Evolutionary conservation across 2,329 filamentous ascomycete genomes (phyloP).

Genomic region (Mycocentrospora acerina): DNA sequence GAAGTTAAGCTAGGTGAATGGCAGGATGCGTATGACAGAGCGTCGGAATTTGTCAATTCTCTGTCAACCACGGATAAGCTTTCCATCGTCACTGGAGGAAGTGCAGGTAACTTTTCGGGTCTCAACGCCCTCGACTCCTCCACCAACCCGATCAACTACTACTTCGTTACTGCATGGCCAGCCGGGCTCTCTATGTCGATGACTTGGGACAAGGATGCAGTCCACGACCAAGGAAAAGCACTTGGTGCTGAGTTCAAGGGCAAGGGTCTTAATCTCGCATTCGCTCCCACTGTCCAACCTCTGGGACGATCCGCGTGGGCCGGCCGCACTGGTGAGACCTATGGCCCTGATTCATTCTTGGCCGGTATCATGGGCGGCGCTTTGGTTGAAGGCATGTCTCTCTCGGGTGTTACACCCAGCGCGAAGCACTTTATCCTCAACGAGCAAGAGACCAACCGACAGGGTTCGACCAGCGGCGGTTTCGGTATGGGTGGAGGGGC

Average conservation of each 20-base stretch:
- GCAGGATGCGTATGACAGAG: slow-evolving; percentile 30
- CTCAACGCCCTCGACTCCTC: slow-evolving; percentile 8
- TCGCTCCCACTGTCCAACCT: slow-evolving; percentile 26
- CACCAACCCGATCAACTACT: slow-evolving; percentile 11
- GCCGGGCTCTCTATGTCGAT: slow-evolving; percentile 24
- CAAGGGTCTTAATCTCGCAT: slow-evolving; percentile 25
- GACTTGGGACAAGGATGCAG: slow-evolving; percentile 23
- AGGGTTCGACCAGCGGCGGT: slow-evolving; percentile 1
- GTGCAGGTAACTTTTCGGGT: slow-evolving; percentile 9
- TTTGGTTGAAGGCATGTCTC: slow-evolving; percentile 9
- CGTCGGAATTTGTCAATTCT: slow-evolving; percentile 38
- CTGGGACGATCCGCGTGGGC: slow-evolving; percentile 26
- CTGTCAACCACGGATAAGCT: slow-evolving; percentile 44
- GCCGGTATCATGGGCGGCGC: slow-evolving; percentile 10
- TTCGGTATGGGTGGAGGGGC: slow-evolving; percentile 2
- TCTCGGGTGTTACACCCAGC: slow-evolving; percentile 48
- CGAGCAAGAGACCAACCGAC: slow-evolving; percentile 9
- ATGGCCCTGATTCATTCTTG: slow-evolving; percentile 24
- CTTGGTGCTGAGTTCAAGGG: slow-evolving; percentile 21
- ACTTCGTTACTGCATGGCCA: slow-evolving; percentile 29
- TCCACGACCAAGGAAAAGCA: slow-evolving; percentile 10
- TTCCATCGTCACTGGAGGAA: slow-evolving; percentile 31
- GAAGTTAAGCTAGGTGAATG: slow-evolving; percentile 13
- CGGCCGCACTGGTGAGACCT: slow-evolving; percentile 22
- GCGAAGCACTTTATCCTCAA: slow-evolving; percentile 44